Conservation (phyloP, 768 basidiomycete species). For the Aureoboletus auriporus region DNA sequence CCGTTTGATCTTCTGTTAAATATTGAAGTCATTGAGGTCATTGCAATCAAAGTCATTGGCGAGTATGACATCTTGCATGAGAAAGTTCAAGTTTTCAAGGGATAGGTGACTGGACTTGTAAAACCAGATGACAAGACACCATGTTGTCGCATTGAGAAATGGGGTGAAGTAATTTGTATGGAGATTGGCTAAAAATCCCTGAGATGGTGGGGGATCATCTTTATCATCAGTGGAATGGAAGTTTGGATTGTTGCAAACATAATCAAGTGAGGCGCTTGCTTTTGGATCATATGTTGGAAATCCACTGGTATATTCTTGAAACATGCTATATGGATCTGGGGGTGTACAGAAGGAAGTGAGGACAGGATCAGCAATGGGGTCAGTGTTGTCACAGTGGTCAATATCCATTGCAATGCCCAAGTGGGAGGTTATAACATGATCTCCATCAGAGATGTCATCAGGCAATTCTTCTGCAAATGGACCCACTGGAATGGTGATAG, state of each 20-base stretch:
- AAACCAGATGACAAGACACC: slow-evolving; percentile 24
- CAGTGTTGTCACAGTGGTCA: background rate
- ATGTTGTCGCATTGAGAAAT: slow-evolving; percentile 19
- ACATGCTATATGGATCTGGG: background rate
- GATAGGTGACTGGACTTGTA: slow-evolving; percentile 13
- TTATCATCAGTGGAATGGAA: background rate
- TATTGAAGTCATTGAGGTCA: background rate
- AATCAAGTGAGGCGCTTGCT: background rate
- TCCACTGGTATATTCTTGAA: background rate
- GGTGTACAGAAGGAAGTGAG: background rate
- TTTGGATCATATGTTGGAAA: background rate
- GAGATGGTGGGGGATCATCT: background rate
- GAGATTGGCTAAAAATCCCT: background rate
- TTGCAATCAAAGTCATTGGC: background rate
- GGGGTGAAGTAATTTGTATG: slow-evolving; percentile 1
- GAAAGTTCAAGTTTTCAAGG: slow-evolving; percentile 3
- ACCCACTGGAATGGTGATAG: background rate
- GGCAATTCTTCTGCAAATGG: too few species aligned
- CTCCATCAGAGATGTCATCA: too few species aligned
- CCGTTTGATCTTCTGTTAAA: background rate
- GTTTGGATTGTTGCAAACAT: background rate
- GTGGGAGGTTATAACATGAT: too few species aligned
- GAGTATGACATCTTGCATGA: background rate
- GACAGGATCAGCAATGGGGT: background rate
- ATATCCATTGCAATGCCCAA: too few species aligned